phyloP scores from a whole-genome alignment of 140 eudicot species.

The Flaveria floridana region DNA sequence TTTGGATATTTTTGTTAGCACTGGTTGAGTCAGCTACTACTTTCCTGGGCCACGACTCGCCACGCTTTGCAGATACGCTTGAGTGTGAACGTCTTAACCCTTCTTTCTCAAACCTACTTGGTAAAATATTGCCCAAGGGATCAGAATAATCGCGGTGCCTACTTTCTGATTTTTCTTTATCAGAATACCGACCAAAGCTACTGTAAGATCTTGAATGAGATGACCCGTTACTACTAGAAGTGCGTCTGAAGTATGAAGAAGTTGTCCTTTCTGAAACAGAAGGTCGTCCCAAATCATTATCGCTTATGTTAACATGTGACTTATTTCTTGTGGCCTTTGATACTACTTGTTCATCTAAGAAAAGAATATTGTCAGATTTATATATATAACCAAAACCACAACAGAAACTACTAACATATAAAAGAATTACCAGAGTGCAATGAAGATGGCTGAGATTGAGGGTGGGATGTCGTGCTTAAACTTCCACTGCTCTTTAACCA shows the following conservation, averaged over 20 bases:
- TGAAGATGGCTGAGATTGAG: neutral
- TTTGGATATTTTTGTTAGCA: conserved; percentile 4
- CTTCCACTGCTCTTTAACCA: conserved; percentile 72
- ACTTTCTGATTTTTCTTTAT: conserved; percentile 16
- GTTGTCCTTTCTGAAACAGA: conserved; percentile 9
- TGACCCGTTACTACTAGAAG: conserved; percentile 18
- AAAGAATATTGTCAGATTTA: neutral
- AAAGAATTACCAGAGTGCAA: conserved; percentile 10
- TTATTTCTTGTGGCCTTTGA: conserved; percentile 7
- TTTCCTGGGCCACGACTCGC: conserved; percentile 35
- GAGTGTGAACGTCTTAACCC: conserved; percentile 67
- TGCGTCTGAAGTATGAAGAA: conserved; percentile 19
- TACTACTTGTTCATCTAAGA: conserved; percentile 11
- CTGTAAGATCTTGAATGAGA: conserved; percentile 20
- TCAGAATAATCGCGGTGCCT: conserved; percentile 20
- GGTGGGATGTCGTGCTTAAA: conserved; percentile 37
- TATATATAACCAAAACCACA: neutral
- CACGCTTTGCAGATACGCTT: conserved; percentile 59
- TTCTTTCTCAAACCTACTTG: conserved; percentile 23
- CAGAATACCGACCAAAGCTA: conserved; percentile 21
- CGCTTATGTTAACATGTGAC: conserved; percentile 12
- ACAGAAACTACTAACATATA: neutral
- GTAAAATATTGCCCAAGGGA: conserved; percentile 33
- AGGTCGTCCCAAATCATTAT: neutral
- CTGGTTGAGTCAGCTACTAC: neutral